phyloP scores from a whole-genome alignment of 2,329 filamentous ascomycete genomes.

The Calonectria hawksworthii region DNA sequence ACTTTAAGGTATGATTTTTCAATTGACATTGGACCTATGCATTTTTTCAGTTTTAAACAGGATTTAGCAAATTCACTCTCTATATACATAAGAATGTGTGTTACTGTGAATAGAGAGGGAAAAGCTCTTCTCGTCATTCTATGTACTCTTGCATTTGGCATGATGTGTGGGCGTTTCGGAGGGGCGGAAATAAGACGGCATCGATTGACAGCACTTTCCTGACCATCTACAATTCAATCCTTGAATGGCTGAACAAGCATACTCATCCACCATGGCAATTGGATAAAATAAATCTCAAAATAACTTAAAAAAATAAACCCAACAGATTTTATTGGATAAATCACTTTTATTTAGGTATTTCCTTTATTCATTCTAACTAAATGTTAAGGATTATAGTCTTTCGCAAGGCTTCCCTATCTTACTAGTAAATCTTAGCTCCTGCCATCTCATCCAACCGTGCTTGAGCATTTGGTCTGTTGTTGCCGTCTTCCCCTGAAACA shows the following conservation, averaged over 20 bases:
- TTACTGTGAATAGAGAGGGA: neutral
- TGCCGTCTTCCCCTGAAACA: neutral
- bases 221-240: neutral
- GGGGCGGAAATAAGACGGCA: neutral
- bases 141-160: neutral
- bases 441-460: neutral
- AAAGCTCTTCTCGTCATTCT: neutral
- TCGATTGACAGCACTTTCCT: neutral
- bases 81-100: neutral
- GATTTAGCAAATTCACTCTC: neutral
- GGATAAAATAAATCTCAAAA: neutral
- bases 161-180: neutral
- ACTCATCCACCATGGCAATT: neutral
- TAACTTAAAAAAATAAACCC: neutral
- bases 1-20: neutral
- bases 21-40: neutral
- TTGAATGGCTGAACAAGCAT: neutral
- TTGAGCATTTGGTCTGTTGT: neutral
- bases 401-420: neutral
- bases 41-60: neutral
- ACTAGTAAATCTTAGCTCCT: neutral
- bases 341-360: neutral
- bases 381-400: neutral
- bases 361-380: neutral
- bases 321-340: neutral